Evolutionary conservation across 768 basidiomycete species (phyloP).

Genomic region (Mrakia frigida): DNA sequence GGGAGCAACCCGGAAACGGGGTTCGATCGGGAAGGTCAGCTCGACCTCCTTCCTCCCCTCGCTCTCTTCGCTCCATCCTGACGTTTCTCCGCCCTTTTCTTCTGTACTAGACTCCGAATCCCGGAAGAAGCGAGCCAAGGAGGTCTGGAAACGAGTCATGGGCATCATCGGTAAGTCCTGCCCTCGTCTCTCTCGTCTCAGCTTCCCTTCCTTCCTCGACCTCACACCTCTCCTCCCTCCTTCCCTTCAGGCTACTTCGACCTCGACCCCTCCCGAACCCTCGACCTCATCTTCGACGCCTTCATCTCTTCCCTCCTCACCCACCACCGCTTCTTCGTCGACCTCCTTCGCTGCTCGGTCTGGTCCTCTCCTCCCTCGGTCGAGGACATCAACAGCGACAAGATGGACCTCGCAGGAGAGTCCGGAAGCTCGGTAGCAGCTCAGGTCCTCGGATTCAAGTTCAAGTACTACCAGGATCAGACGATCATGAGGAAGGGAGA

Average conservation of each 20-base stretch:
- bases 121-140: constrained; percentile 10
- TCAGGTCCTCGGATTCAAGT: constrained; percentile 98
- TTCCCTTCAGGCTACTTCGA: constrained; percentile 68
- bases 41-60: not conserved
- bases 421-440: constrained; percentile 45
- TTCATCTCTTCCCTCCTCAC: constrained; percentile 73
- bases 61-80: not conserved
- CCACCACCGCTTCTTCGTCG: constrained; percentile 83
- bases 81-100: not conserved
- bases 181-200: not conserved
- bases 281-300: constrained; percentile 90
- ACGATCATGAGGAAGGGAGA: constrained; percentile 40
- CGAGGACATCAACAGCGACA: constrained; percentile 16
- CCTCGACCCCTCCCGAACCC: constrained; percentile 85
- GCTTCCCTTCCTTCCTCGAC: not conserved
- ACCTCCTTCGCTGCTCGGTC: constrained; percentile 76
- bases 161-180: constrained; percentile 59
- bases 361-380: constrained; percentile 52
- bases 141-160: constrained; percentile 74
- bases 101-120: not conserved
- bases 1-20: constrained; percentile 26
- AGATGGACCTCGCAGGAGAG: constrained; percentile 35
- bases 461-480: constrained; percentile 77
- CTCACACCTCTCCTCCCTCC: not conserved
- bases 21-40: constrained; percentile 25